These are phyloP conservation scores for Capsicum chinense DNA, from an alignment of 257 asterid genomes.

Conservation along the genomic window DNA sequence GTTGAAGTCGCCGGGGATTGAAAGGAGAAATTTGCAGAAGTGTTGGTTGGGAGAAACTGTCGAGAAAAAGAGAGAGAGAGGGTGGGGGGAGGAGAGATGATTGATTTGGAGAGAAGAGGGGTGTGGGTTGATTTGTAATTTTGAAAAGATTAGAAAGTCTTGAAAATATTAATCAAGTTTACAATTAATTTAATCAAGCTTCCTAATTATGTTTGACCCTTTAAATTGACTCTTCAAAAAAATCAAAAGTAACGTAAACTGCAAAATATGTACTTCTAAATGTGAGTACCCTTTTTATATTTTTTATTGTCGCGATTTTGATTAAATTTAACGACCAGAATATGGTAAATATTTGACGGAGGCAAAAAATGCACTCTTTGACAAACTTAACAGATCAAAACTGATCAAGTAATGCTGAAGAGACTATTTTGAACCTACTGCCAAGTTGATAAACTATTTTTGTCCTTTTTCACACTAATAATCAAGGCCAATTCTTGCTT, in stretches of 20 bases:
- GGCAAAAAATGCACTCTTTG: not conserved
- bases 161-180: too few species aligned
- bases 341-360: not conserved
- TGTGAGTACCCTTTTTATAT: not conserved
- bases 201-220: too few species aligned
- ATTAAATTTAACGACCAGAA: not conserved
- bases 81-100: too few species aligned
- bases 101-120: too few species aligned
- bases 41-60: too few species aligned
- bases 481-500: conserved; percentile 42
- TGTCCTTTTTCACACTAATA: conserved; percentile 33
- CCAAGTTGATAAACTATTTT: not conserved
- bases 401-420: not conserved
- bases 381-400: not conserved
- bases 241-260: not conserved
- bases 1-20: too few species aligned
- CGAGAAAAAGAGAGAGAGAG: too few species aligned
- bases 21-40: too few species aligned
- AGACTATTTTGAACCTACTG: not conserved
- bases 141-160: too few species aligned
- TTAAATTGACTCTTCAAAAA: not conserved
- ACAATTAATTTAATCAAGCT: too few species aligned
- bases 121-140: too few species aligned
- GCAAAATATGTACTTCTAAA: not conserved
- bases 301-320: not conserved